These are phyloP conservation scores for Dimargaris verticillata DNA, from an alignment of 192 early-diverging fungal genomes.

Conservation along the genomic window DNA sequence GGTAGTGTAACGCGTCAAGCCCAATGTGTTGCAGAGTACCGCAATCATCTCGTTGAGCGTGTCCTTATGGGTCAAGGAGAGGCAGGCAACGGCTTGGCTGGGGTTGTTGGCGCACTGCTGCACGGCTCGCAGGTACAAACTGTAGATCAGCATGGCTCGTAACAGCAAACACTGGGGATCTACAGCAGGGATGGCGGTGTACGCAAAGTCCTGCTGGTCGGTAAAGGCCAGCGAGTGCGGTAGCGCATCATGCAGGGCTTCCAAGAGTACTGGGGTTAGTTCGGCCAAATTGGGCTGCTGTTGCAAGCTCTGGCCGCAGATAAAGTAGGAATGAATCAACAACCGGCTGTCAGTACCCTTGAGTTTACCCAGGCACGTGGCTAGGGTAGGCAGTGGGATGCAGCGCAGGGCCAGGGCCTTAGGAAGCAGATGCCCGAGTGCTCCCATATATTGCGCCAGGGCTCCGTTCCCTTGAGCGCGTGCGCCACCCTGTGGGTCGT, in stretches of 20 bases:
- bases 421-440: background rate
- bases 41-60: too few relatives aligned
- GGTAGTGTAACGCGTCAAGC: background rate
- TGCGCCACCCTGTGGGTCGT: background rate
- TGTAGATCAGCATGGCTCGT: conserved; percentile 1
- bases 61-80: too few relatives aligned
- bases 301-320: background rate
- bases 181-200: background rate
- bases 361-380: background rate
- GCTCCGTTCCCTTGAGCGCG: background rate
- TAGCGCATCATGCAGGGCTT: background rate
- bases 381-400: background rate
- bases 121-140: background rate
- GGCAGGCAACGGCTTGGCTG: too few relatives aligned
- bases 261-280: background rate
- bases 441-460: background rate
- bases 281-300: background rate
- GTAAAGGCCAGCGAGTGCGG: background rate
- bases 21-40: too few relatives aligned
- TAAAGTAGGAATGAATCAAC: background rate
- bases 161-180: background rate
- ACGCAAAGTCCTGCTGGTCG: background rate
- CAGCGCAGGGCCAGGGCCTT: background rate
- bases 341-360: background rate
- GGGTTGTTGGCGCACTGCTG: background rate